Base-by-base conservation (phyloP, 371 early-diverging fungal species). In the Fennellomyces sp. region DNA sequence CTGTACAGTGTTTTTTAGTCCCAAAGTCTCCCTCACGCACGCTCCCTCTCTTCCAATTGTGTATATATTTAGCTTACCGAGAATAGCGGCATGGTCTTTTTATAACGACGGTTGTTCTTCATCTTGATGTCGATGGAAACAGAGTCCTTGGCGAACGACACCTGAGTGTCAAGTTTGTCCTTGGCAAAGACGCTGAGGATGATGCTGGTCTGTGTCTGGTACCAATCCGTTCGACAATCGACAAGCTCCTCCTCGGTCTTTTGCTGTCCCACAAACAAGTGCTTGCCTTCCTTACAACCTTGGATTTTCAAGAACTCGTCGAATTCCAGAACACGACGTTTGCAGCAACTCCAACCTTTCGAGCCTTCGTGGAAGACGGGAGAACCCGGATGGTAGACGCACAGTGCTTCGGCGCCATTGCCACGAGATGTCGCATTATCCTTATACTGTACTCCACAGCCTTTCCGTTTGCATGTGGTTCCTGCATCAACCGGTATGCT, bases 271-370 rank as follows among this genome's bases (percentile, higher is more conserved):
- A 83, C 80, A 81, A 96, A 98, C 64, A 95, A 69, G 74, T 98
- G 98, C 64, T 84, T 80, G 56, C 85, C 87, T 41, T 91, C 91
- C 15, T 72, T 84, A 78, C 98, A 98, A 21, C 98, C 98, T 56
- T 81, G 78, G 70, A 98, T 93, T 69, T 91, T 95, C 63, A 97
- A 75, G 61, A 98, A 97, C 69, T 97, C 97, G 36, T 98, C 98
- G 84, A 97, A 98, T 75, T 97, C 98, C 15, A 97, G 85, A 2
- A 96, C 97, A 62, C 92, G 84, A 31, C 91, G 85, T 51, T 87
- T 75, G 69, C 94, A 94, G 72, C 94, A 94, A 38, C 87, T 84
- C 91, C 91, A 94, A n/a, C 94, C 93, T 75, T 96, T 94, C 55
- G 89, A 90, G 5, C 95, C 95, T 70, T 96, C 96, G 70, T 96